Conservation (phyloP, 2,329 filamentous ascomycete species). For the Moelleriella libera region DNA sequence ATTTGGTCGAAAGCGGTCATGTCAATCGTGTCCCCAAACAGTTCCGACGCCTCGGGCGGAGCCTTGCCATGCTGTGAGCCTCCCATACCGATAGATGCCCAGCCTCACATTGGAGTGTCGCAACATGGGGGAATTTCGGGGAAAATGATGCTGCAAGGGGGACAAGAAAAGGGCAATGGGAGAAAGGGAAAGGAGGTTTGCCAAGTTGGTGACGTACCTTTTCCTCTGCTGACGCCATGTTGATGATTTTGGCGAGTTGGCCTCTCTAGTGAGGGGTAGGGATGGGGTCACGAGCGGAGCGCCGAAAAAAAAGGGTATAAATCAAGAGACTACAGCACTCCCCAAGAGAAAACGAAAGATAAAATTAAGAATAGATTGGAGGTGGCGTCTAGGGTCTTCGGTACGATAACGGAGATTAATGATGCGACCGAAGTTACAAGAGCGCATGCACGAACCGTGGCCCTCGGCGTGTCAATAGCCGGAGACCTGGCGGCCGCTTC, state of each 20-base stretch:
- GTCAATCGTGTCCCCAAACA: conserved; percentile 64
- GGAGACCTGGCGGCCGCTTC: not conserved
- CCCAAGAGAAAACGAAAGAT: too few species aligned
- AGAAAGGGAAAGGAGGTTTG: not conserved
- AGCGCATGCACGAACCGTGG: too few species aligned
- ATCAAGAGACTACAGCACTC: not conserved
- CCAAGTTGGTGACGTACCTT: conserved; percentile 13
- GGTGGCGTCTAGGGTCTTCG: too few species aligned
- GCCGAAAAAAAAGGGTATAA: not conserved
- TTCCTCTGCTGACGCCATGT: conserved; percentile 18
- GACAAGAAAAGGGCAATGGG: not conserved
- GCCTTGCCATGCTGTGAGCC: not conserved
- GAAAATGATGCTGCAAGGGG: too few species aligned
- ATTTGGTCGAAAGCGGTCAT: conserved; percentile 79
- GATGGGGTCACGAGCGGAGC: not conserved
- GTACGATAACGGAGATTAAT: too few species aligned
- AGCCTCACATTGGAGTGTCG: too few species aligned
- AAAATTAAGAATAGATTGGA: not conserved
- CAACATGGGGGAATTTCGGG: too few species aligned
- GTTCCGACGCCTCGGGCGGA: not conserved
- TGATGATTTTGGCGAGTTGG: not conserved
- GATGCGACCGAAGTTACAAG: too few species aligned
- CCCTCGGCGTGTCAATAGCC: not conserved
- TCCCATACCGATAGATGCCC: not conserved
- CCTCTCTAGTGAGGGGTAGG: conserved; percentile 1